phyloP scores from a whole-genome alignment of 2,329 filamentous ascomycete genomes.

The Phialemonium atrogriseum region DNA sequence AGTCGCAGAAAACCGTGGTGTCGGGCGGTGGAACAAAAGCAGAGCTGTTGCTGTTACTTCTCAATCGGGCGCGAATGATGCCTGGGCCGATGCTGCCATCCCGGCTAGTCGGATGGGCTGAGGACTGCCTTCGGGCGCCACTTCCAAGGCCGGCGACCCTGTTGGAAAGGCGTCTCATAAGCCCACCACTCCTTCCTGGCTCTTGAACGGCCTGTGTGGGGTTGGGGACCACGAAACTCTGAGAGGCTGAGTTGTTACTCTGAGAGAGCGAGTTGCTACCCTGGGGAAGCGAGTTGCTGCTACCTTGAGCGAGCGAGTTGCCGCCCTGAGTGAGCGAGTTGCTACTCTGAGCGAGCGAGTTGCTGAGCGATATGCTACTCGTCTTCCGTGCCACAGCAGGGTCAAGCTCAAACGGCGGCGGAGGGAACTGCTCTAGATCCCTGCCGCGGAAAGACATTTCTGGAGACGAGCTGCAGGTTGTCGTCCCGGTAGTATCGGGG shows the following conservation, averaged over 20 bases:
- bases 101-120: conserved; percentile 65
- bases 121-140: conserved; percentile 52
- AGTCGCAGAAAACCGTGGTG: conserved; percentile 36
- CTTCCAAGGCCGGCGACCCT: conserved; percentile 50
- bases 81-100: conserved; percentile 86
- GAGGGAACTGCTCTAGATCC: conserved; percentile 39
- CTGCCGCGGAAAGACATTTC: conserved; percentile 51
- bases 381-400: conserved; percentile 52
- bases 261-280: conserved; percentile 13
- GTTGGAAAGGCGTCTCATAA: conserved; percentile 82
- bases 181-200: too few relatives aligned
- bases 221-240: too few relatives aligned
- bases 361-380: conserved; percentile 35
- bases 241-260: too few relatives aligned
- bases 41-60: conserved; percentile 82
- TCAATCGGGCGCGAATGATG: conserved; percentile 60
- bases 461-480: conserved; percentile 57
- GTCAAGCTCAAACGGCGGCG: conserved; percentile 58
- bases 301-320: too few relatives aligned
- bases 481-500: conserved; percentile 42
- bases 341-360: conserved; percentile 3
- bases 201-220: too few relatives aligned
- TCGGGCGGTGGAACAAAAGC: conserved; percentile 40
- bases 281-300: conserved; percentile 56
- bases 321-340: too few relatives aligned